A percentile compares a stretch with the other conserved stretches of the same genome.
Conservation (phyloP, 352 stramenopile genomes). For the Achlya hypogyna region DNA sequence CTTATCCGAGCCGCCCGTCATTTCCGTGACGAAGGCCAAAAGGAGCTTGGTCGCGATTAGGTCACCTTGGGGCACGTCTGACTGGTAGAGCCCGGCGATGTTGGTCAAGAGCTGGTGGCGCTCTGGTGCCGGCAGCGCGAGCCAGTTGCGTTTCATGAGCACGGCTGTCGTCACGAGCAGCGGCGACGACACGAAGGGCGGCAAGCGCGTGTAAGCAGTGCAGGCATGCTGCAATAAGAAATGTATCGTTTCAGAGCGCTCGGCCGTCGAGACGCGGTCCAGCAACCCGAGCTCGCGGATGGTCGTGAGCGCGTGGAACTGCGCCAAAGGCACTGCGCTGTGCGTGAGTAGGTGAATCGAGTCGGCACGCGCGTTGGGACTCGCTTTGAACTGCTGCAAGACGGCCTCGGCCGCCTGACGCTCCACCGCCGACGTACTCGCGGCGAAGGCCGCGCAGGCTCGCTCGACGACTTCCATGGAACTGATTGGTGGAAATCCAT, state of each 20-base stretch:
- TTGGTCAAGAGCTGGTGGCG: constrained; percentile 51
- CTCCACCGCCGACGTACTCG: constrained; percentile 14
- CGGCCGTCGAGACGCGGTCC: constrained; percentile 43
- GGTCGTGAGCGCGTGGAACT: constrained; percentile 74
- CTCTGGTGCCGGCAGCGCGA: constrained; percentile 47
- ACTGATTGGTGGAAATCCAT: neutral
- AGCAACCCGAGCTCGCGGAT: constrained; percentile 46
- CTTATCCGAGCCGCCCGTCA: constrained; percentile 53
- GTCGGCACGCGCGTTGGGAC: constrained; percentile 48
- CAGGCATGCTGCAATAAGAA: constrained; percentile 46
- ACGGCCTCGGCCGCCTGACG: constrained; percentile 53
- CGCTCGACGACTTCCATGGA: constrained; percentile 15
- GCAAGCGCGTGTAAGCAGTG: constrained; percentile 28
- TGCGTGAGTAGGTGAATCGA: constrained; percentile 42
- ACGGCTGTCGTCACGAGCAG: constrained; percentile 65
- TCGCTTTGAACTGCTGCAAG: constrained; percentile 75
- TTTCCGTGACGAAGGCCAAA: constrained; percentile 77
- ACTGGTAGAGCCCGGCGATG: constrained; percentile 26
- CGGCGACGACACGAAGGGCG: constrained; percentile 45
- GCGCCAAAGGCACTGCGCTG: constrained; percentile 43
- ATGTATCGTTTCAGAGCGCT: constrained; percentile 43
- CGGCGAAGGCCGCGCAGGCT: constrained; percentile 13
- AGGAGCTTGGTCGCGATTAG: constrained; percentile 73
- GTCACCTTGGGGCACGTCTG: constrained; percentile 27
- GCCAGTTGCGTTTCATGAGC: constrained; percentile 74